Conservation (phyloP, 805 yeast genomes). For the Saturnispora diversa region DNA sequence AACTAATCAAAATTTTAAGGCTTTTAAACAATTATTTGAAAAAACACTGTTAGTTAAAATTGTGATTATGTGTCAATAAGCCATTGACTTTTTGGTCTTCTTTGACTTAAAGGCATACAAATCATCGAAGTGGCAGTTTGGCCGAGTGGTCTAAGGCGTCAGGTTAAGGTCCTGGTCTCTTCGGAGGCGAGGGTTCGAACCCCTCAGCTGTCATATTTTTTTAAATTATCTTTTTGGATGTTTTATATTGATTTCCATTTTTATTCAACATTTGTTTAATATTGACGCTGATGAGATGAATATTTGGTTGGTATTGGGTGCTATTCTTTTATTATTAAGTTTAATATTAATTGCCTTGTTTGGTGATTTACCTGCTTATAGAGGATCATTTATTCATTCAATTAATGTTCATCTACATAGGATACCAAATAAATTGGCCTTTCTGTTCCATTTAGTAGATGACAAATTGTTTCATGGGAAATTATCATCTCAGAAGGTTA, state of each 20-base stretch:
- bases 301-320: background rate
- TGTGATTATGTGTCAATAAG: too few relatives aligned
- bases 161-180: constrained; percentile 62
- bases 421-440: constrained; percentile 1
- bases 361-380: constrained; percentile 39
- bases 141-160: constrained; percentile 38
- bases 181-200: constrained; percentile 85
- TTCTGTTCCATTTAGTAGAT: constrained; percentile 20
- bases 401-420: constrained; percentile 12
- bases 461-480: constrained; percentile 20
- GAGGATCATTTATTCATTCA: constrained; percentile 30
- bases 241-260: background rate
- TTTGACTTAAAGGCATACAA: too few relatives aligned
- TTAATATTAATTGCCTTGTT: constrained; percentile 33
- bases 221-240: constrained; percentile 2
- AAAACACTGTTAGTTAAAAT: too few relatives aligned
- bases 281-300: background rate
- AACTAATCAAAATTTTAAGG: too few relatives aligned
- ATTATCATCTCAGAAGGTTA: constrained; percentile 14
- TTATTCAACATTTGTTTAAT: background rate
- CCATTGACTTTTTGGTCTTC: too few relatives aligned
- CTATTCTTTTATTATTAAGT: constrained; percentile 10
- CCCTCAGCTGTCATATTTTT: constrained; percentile 64
- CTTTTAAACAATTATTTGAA: too few relatives aligned
- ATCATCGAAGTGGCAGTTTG: constrained; percentile 37